Base-by-base conservation (phyloP, 495 filamentous ascomycete genomes). In the Staphylotrichum tortipilum region DNA sequence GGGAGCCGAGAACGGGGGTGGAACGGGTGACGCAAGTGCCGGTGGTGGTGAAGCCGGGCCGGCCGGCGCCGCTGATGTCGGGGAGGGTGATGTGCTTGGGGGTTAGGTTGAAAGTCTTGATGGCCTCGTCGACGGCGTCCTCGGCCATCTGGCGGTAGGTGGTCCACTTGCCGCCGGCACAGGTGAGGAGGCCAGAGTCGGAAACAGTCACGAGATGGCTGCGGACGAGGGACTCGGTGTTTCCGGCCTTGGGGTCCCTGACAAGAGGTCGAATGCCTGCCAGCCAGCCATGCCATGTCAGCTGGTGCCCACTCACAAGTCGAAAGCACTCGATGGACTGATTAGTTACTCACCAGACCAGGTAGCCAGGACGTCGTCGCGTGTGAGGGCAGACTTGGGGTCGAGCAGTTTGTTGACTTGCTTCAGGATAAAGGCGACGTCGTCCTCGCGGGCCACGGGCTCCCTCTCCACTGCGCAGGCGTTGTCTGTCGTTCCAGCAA, bases 101-200 rank as follows among this genome's bases (percentile, higher is more conserved):
- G 40, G 76, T 71, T n/a, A 96, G 81, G 31, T 75, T 69, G 68
- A 95, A 98, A 17, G 76, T 68, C 30, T 77, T 73, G 63, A 98
- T 77, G n/a, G 91, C 91, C 54, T 89, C 85, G 58, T 98, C 91
- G 26, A 98, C 92, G 45, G 85, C 83, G 64, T 98, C 91, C 70
- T 98, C 91, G 30, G 92, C 89, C 92, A 98, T 98, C 64, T 98
- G 89, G 28, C 92, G 84, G 69, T 98, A 98, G 4, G 92, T 98
- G 3, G 92, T 98, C 92, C 92, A 98, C 70, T 97, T 97, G 18
- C 92, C 92, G 52, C 92, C 92, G 15, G 91, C 88, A 64, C 88
- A 90, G 34, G 92, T 98, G 41, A 98, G 66, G 24, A 98, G 81
- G 3, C 92, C 92, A 8, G 87, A 90, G 1, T 77, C 66, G 10